Evolutionary conservation across 75 land plant genomes (phyloP).

Genomic region (Pinus albicaulis): DNA sequence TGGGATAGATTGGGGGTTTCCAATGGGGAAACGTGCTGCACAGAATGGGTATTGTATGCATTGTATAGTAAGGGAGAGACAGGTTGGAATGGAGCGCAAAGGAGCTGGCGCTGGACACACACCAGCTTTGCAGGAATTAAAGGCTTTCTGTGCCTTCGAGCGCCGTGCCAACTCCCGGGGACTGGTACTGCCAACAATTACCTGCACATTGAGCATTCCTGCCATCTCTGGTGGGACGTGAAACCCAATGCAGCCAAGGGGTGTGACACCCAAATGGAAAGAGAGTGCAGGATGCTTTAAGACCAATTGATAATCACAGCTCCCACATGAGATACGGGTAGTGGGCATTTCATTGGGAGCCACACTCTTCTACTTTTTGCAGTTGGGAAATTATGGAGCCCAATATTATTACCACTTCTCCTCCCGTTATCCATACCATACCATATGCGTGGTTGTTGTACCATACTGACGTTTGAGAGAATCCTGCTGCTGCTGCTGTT

Average conservation of each 20-base stretch:
- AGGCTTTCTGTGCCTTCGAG: slow-evolving; percentile 2
- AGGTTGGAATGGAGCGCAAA: not conserved
- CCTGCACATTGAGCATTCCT: not conserved
- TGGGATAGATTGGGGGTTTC: too few relatives aligned
- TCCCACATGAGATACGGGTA: not conserved
- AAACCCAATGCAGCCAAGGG: not conserved
- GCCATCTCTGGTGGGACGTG: not conserved
- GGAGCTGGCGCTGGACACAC: not conserved
- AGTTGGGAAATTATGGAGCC: too few relatives aligned
- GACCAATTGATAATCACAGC: not conserved
- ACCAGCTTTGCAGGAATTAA: slow-evolving; percentile 1
- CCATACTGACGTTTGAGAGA: too few relatives aligned
- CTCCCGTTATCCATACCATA: too few relatives aligned
- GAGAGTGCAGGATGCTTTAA: not conserved
- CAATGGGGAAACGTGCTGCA: not conserved
- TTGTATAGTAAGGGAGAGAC: not conserved
- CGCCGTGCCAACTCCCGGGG: not conserved
- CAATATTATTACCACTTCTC: too few relatives aligned
- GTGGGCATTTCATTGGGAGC: too few relatives aligned
- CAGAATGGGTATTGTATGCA: not conserved
- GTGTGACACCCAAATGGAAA: not conserved
- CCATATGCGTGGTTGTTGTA: too few relatives aligned
- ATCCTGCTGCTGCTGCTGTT: too few relatives aligned
- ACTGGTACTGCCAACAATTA: not conserved
- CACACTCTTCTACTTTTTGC: too few relatives aligned